Evolutionary conservation across 352 stramenopile genomes (phyloP), one percentile per base, ranked within the genome.

Genomic region (Globisporangium canariense): DNA sequence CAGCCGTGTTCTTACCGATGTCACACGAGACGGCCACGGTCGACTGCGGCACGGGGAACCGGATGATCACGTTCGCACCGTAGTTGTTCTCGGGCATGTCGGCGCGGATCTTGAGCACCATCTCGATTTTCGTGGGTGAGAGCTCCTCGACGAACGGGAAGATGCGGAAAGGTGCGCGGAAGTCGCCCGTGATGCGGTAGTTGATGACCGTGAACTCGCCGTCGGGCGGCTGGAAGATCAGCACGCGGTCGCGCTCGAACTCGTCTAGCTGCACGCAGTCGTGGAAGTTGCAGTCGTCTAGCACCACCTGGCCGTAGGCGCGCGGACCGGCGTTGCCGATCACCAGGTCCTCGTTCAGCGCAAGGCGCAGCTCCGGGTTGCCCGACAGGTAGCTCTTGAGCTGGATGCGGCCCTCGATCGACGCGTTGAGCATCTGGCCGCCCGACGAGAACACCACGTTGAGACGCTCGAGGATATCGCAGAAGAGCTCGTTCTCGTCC

Each of bases 211-310:
- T 79, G 70, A 91, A 83, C 74, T 89, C 79, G 32, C 83, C 83
- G 49, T 91, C 82, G 0, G 86, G 86, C 14, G 84, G 87, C 67
- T 91, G 83, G 71, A 98, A 97, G 59, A 88, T 90, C 30, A 97
- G 77, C 67, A 94, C 84, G 51, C 89, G 89, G 68, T 91, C 81
- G 50, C 77, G 73, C 68, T 98, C 93, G 70, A 98, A 98, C 70
- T 99, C 94, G 60, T 98, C 91, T 40, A 99, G 79, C 66, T 98
- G 96, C 50, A 99, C 96, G 77, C 97, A 99, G 74, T 99, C 96
- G 82, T 99, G 97, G 77, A 99, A 99, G 77, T 99, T 99, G 69
- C 96, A 98, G 69, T 99, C 97, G 73, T 99, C 97, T 28, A 99
- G 75, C 62, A 98, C 88, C 16, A 98, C 91, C 20, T 95, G 82